Conservation (phyloP, 2,329 filamentous ascomycete species). For the Tolypocladium sp. region DNA sequence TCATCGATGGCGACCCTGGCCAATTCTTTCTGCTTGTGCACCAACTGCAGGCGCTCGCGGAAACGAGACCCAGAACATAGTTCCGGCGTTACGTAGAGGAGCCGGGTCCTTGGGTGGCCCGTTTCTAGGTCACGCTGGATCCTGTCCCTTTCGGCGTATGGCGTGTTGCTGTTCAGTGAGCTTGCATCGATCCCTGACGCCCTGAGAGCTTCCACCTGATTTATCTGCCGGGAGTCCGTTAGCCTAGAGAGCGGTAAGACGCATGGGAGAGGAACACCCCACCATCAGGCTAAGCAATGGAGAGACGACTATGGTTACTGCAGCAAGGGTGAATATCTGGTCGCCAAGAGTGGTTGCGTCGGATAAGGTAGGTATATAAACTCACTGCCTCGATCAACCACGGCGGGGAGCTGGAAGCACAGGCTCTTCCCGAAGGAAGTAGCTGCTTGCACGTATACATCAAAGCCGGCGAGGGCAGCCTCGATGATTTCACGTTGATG, state of each 20-base stretch:
- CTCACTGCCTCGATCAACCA: slow-evolving; percentile 78
- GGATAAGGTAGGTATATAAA: slow-evolving; percentile 9
- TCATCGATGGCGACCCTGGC: slow-evolving; percentile 85
- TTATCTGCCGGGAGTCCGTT: slow-evolving; percentile 50
- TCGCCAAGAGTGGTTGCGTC: not conserved
- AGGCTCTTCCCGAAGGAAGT: slow-evolving; percentile 89
- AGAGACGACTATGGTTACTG: slow-evolving; percentile 84
- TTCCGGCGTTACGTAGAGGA: slow-evolving; percentile 92
- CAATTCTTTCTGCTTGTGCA: slow-evolving; percentile 76
- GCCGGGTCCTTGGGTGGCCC: slow-evolving; percentile 71
- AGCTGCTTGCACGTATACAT: slow-evolving; percentile 89
- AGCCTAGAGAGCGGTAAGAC: not conserved
- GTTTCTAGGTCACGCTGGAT: slow-evolving; percentile 79
- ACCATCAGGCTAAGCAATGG: slow-evolving; percentile 86
- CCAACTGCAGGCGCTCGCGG: slow-evolving; percentile 60
- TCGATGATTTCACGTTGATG: slow-evolving; percentile 81
- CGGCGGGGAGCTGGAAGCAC: slow-evolving; percentile 85
- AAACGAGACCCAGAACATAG: slow-evolving; percentile 72
- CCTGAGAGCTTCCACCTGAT: slow-evolving; percentile 77
- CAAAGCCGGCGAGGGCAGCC: slow-evolving; percentile 70
- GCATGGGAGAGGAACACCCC: slow-evolving; percentile 7
- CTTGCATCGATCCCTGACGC: slow-evolving; percentile 69
- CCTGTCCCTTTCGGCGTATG: slow-evolving; percentile 50
- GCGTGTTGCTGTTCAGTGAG: slow-evolving; percentile 79
- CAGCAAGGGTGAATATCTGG: slow-evolving; percentile 4